These are phyloP conservation scores for Juncus inflexus DNA, from an alignment of 176 grass and related monocot species.

Conservation along the genomic window DNA sequence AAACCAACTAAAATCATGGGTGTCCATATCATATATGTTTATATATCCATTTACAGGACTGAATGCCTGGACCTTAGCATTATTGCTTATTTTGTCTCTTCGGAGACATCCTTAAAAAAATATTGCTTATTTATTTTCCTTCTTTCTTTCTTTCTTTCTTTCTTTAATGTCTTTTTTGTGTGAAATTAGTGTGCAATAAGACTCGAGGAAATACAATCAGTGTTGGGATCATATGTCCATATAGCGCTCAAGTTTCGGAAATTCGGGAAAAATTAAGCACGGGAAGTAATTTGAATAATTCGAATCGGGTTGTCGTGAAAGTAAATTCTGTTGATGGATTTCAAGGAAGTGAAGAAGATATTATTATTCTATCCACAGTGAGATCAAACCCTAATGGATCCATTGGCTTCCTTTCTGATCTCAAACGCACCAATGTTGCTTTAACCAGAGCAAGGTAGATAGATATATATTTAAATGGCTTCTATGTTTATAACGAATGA, in stretches of 20 bases:
- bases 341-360: constrained; percentile 40
- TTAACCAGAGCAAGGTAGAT: constrained; percentile 61
- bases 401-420: constrained; percentile 60
- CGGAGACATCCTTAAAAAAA: too few species aligned
- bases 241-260: constrained; percentile 22
- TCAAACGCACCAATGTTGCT: constrained; percentile 53
- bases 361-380: constrained; percentile 36
- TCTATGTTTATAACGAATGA: background rate
- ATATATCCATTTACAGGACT: too few species aligned
- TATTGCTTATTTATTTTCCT: background rate
- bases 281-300: background rate
- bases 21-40: too few species aligned
- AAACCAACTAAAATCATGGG: too few species aligned
- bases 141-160: background rate
- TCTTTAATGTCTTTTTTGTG: background rate
- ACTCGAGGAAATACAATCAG: constrained; percentile 25
- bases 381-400: constrained; percentile 41
- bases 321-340: constrained; percentile 37
- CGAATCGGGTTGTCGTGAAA: constrained; percentile 14
- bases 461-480: background rate
- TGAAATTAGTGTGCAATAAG: constrained; percentile 30
- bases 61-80: too few species aligned
- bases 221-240: constrained; percentile 48
- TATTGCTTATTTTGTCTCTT: too few species aligned
- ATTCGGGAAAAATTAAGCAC: constrained; percentile 14